Evolutionary conservation across 257 asterid genomes (phyloP).

Genomic region (Gentiana straminea): DNA sequence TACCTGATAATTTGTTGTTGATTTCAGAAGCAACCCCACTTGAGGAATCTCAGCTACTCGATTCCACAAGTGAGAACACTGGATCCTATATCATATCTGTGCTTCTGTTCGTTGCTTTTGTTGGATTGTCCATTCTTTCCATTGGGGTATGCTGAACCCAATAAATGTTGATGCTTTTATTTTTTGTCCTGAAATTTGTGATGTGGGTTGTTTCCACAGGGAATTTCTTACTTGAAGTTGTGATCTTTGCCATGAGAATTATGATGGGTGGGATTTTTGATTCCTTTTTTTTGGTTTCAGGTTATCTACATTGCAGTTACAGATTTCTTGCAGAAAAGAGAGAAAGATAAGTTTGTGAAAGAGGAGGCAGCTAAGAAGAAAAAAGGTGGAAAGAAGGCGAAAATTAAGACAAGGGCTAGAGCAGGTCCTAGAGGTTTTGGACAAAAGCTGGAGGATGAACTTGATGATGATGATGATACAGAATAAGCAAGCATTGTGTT

Average conservation of each 20-base stretch:
- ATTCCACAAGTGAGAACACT: constrained; percentile 24
- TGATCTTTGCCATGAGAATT: neutral
- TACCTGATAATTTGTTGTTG: constrained; percentile 22
- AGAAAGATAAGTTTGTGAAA: constrained; percentile 62
- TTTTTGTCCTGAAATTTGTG: neutral
- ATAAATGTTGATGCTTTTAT: neutral
- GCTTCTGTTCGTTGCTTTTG: constrained; percentile 57
- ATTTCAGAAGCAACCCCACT: constrained; percentile 33
- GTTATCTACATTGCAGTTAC: constrained; percentile 75
- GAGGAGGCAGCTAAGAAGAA: constrained; percentile 62
- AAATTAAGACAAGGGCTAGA: constrained; percentile 30
- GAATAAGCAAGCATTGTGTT: neutral
- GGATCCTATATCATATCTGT: constrained; percentile 29
- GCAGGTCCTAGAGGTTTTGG: constrained; percentile 89
- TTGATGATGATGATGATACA: constrained; percentile 19
- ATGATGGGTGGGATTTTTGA: constrained; percentile 6
- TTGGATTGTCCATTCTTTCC: constrained; percentile 67
- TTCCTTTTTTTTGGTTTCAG: constrained; percentile 23
- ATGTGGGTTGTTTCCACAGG: neutral
- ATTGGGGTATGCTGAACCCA: constrained; percentile 35
- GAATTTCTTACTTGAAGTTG: no score
- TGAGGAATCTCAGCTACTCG: constrained; percentile 37
- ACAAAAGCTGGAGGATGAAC: constrained; percentile 41
- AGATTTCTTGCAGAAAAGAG: constrained; percentile 82
- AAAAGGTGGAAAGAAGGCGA: constrained; percentile 45